Conservation (phyloP, 306 rosid species). For the Echinosophora koreensis region DNA sequence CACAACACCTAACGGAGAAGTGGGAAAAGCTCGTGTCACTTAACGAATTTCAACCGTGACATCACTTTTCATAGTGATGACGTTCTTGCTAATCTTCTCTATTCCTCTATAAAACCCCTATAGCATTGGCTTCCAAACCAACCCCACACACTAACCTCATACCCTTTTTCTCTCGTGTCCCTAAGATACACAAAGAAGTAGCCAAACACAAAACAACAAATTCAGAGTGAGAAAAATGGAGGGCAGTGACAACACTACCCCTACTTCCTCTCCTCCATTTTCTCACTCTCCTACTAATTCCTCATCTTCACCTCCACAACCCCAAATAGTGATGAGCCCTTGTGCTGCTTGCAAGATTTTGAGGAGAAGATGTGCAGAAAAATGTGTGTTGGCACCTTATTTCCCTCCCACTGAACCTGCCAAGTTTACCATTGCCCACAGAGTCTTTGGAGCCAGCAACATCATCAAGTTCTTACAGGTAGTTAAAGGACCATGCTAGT, state of each 20-base stretch:
- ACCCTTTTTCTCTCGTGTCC: not conserved
- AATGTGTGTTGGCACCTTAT: conserved; percentile 92
- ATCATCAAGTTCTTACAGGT: conserved; percentile 98
- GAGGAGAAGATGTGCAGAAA: conserved; percentile 83
- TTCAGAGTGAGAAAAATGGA: conserved; percentile 49
- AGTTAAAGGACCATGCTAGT: not conserved
- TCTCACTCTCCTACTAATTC: conserved; percentile 53
- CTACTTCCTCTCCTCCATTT: conserved; percentile 42
- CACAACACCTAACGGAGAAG: conserved; percentile 57
- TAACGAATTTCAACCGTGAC: conserved; percentile 44
- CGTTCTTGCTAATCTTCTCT: not conserved
- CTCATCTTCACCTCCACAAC: conserved; percentile 45
- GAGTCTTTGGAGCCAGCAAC: conserved; percentile 95
- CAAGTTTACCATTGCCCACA: conserved; percentile 89
- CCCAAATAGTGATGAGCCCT: conserved; percentile 67
- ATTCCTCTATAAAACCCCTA: conserved; percentile 50
- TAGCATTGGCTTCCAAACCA: conserved; percentile 33
- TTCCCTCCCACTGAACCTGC: conserved; percentile 94
- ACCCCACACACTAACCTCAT: conserved; percentile 50
- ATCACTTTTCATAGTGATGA: conserved; percentile 33
- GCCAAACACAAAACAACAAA: conserved; percentile 38
- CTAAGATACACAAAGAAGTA: conserved; percentile 6
- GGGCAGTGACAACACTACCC: conserved; percentile 51
- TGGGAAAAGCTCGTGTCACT: conserved; percentile 44
- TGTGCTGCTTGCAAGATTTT: conserved; percentile 94